These are phyloP conservation scores for Globisporangium mamillatum DNA, from an alignment of 352 stramenopile species.

Conservation along the genomic window DNA sequence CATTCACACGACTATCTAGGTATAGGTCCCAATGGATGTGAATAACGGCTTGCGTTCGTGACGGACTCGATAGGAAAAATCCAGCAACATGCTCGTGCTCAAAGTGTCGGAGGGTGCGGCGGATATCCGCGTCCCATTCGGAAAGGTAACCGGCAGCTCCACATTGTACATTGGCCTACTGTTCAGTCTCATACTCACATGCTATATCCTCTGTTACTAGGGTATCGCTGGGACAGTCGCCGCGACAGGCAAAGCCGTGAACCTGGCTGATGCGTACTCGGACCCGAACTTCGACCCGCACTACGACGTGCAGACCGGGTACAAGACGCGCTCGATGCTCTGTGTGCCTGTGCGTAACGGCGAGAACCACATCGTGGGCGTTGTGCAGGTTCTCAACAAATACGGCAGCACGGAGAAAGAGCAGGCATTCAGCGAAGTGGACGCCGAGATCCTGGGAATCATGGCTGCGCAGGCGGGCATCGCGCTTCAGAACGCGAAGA, in stretches of 20 bases:
- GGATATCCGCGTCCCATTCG: slow-evolving; percentile 81
- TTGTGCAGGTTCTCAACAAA: slow-evolving; percentile 91
- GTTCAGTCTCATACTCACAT: not conserved
- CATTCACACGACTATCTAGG: not conserved
- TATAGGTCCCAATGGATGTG: too few species aligned
- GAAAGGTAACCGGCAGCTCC: slow-evolving; percentile 40
- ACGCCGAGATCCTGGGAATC: slow-evolving; percentile 88
- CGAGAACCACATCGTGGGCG: slow-evolving; percentile 77
- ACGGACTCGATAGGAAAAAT: slow-evolving; percentile 41
- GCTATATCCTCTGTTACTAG: slow-evolving; percentile 19
- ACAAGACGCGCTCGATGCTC: slow-evolving; percentile 90
- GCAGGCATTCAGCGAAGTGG: slow-evolving; percentile 69
- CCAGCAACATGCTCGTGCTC: slow-evolving; percentile 78
- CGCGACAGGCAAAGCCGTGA: slow-evolving; percentile 72
- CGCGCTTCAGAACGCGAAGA: slow-evolving; percentile 82
- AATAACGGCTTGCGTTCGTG: not conserved
- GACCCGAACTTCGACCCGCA: slow-evolving; percentile 91
- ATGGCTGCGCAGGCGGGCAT: slow-evolving; percentile 85
- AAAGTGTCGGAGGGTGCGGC: slow-evolving; percentile 84
- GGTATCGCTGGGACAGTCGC: slow-evolving; percentile 89
- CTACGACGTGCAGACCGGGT: slow-evolving; percentile 91
- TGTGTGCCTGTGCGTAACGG: slow-evolving; percentile 86
- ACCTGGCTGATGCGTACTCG: slow-evolving; percentile 92
- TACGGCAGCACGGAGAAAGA: slow-evolving; percentile 55
- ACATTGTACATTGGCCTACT: not conserved